Evolutionary conservation across 2,329 filamentous ascomycete species (phyloP).

Genomic region (Alternaria rosae): DNA sequence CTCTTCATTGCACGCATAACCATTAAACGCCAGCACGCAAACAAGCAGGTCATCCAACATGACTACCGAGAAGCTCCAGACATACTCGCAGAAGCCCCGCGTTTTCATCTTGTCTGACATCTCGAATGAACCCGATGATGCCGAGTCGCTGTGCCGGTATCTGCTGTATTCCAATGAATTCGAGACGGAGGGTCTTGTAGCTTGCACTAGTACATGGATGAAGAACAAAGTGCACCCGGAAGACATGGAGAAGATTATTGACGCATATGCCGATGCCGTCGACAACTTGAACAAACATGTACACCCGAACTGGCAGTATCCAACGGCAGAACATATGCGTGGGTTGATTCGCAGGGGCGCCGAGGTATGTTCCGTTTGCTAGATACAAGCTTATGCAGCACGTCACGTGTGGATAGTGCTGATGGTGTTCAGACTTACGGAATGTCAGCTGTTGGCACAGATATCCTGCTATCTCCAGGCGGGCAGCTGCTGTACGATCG

Average conservation of each 20-base stretch:
- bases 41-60: constrained; percentile 18
- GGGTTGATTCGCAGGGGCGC: constrained; percentile 39
- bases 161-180: constrained; percentile 50
- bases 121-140: constrained; percentile 51
- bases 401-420: not conserved
- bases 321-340: constrained; percentile 34
- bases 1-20: not conserved
- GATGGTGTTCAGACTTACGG: constrained; percentile 43
- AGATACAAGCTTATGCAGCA: not conserved
- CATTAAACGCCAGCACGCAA: not conserved
- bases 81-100: constrained; percentile 45
- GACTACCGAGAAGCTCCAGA: constrained; percentile 38
- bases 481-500: constrained; percentile 55
- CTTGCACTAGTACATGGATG: constrained; percentile 52
- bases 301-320: constrained; percentile 45
- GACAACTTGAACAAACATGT: constrained; percentile 61
- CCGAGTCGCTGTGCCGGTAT: constrained; percentile 49
- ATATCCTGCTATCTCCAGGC: constrained; percentile 52
- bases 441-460: constrained; percentile 46
- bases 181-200: constrained; percentile 50
- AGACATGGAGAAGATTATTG: constrained; percentile 47
- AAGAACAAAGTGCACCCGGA: constrained; percentile 44
- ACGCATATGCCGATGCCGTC: constrained; percentile 42
- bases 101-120: constrained; percentile 53
- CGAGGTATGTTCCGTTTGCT: constrained; percentile 30